Percentiles rank a stretch among this genome's conserved stretches.
Conservation (phyloP, 371 early-diverging fungal species). For the Choanephora cucurbitarum region DNA sequence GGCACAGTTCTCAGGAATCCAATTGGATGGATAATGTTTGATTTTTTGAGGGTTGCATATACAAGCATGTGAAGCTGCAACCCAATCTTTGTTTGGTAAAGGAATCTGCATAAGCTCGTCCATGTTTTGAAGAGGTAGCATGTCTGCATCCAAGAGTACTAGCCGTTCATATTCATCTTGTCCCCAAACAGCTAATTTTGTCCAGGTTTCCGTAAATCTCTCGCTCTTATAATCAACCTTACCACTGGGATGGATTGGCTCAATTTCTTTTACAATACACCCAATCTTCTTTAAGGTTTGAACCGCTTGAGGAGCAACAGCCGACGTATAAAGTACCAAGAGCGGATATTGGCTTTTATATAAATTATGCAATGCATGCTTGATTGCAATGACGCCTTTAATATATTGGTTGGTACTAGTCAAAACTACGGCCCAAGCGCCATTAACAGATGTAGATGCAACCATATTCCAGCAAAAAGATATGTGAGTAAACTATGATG, state of each 20-base stretch:
- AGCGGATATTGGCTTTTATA: slow-evolving; percentile 62
- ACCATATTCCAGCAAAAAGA: slow-evolving; percentile 13
- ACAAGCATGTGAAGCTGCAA: slow-evolving; percentile 54
- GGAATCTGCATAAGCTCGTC: slow-evolving; percentile 63
- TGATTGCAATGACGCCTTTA: slow-evolving; percentile 79
- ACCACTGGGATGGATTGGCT: slow-evolving; percentile 79
- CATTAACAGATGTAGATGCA: slow-evolving; percentile 1
- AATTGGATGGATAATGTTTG: slow-evolving; percentile 40
- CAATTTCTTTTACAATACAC: slow-evolving; percentile 59
- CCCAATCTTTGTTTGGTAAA: slow-evolving; percentile 26
- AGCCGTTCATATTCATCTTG: slow-evolving; percentile 64
- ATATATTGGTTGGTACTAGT: slow-evolving; percentile 74
- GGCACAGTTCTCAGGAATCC: slow-evolving; percentile 52
- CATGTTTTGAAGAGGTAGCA: slow-evolving; percentile 76
- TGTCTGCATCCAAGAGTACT: slow-evolving; percentile 87
- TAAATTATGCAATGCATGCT: slow-evolving; percentile 69
- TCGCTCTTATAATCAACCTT: slow-evolving; percentile 50
- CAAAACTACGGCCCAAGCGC: slow-evolving; percentile 69
- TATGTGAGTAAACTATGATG: not conserved
- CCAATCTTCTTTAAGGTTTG: slow-evolving; percentile 62
- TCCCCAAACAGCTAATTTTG: slow-evolving; percentile 85
- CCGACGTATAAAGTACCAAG: slow-evolving; percentile 70
- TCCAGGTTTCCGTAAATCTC: slow-evolving; percentile 64
- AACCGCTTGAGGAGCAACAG: slow-evolving; percentile 44
- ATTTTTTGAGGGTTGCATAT: slow-evolving; percentile 50